Base-by-base conservation (phyloP, 2,329 filamentous ascomycete species). In the Cercospora berteroae region DNA sequence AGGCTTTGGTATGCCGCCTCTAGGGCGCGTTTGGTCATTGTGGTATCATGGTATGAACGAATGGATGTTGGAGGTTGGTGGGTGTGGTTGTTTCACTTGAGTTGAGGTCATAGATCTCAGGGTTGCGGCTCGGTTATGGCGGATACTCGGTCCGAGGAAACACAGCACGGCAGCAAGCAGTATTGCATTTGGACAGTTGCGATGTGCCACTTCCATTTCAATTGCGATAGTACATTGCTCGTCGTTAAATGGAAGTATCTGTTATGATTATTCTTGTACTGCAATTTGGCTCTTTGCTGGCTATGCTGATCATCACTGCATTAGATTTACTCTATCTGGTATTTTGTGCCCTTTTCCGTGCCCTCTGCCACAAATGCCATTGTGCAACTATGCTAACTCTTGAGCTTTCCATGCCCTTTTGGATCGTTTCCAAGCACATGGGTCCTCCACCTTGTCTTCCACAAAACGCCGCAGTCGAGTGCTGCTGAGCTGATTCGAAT, bases 1-100 rank as follows among this genome's bases (percentile, higher is more conserved):
- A 74, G 70, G 60, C 60, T 56, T 42, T 70, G 67, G 66, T 74
- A 74, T 52, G 72, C 72, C 36, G 66, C 65, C 61, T 72, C 67
- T 12, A 74, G 66, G 39, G 71, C 63, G 58, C 71, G 60, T 39
- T 65, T 69, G 44, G 67, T 68, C 68, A 72, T 68, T 31, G 44
- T 33, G 60, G 29, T 55, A 39, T 63, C 60, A 63, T 63, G 48
- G 36, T 67, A 63, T 50, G 13, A 13, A 39, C 36, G 25, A 25
- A 27, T 23, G 16, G 7, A 20, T 23, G 5, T 10, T 52, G 10
- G 2, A 55, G 33, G 5, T 25, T 42, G 60, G 16, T 5, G 6
- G 33, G 27, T 18, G 13, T 4, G 13, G 52, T 18, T 57, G 25
- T 29, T 63, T 63, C 44, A 56, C 44, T 52, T 63, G 44, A 63